Percentiles rank a stretch among this genome's conserved stretches.
These are phyloP conservation scores for Infundibulicybe gibba DNA, from an alignment of 768 basidiomycete genomes.

Conservation along the genomic window DNA sequence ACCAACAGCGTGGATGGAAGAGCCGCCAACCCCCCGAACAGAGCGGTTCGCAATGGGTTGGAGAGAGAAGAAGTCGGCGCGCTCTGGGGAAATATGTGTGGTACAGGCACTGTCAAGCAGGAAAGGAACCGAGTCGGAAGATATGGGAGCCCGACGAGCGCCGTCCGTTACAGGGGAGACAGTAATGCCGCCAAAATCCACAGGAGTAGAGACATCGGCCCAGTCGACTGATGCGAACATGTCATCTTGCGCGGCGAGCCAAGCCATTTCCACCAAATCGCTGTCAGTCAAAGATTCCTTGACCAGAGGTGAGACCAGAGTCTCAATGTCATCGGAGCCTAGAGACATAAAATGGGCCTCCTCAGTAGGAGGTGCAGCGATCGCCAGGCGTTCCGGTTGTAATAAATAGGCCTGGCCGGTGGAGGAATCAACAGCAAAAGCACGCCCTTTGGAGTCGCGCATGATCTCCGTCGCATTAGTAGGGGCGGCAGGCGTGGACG, in stretches of 20 bases:
- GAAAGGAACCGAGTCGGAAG: constrained; percentile 2
- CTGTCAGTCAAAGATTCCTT: not conserved
- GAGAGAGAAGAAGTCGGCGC: constrained; percentile 10
- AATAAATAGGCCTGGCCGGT: not conserved
- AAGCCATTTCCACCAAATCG: not conserved
- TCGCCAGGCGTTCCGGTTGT: not conserved
- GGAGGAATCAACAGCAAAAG: not conserved
- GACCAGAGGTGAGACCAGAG: not conserved
- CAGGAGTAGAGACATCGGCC: not conserved
- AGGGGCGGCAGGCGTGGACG: not conserved
- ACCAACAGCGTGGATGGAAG: constrained; percentile 11
- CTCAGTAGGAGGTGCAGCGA: no score
- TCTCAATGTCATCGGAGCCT: not conserved
- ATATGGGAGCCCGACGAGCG: not conserved
- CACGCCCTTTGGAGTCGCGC: not conserved
- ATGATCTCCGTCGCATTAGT: not conserved
- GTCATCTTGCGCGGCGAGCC: not conserved
- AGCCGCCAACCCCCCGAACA: constrained; percentile 12
- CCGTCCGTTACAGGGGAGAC: no score
- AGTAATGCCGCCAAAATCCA: not conserved
- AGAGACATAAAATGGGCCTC: not conserved
- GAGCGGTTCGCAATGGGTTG: constrained; percentile 5
- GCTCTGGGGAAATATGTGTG: constrained; percentile 10
- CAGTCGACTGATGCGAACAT: not conserved
- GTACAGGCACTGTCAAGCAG: constrained; percentile 7